These are phyloP conservation scores for Didymella exigua DNA, from an alignment of 2,329 filamentous ascomycete species.

Conservation along the genomic window DNA sequence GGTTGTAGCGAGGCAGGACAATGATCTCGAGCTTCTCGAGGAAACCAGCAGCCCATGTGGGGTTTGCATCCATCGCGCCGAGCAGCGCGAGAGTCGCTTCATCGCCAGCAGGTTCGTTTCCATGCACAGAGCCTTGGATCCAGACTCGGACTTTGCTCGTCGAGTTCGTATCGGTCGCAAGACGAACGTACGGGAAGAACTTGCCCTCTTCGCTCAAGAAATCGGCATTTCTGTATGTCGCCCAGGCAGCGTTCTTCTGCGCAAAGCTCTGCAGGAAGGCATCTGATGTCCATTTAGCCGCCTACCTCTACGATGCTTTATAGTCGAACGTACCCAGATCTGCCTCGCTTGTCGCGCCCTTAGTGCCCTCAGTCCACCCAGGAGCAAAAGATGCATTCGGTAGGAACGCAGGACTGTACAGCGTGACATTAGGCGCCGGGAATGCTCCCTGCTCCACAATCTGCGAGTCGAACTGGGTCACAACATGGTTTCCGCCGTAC, in stretches of 20 bases:
- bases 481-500: slow-evolving; percentile 43
- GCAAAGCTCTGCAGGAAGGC: slow-evolving; percentile 37
- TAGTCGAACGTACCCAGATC: slow-evolving; percentile 24
- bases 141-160: slow-evolving; percentile 44
- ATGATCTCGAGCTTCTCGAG: slow-evolving; percentile 44
- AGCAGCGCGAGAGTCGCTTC: slow-evolving; percentile 45
- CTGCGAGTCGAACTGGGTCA: slow-evolving; percentile 35
- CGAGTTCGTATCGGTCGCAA: slow-evolving; percentile 26
- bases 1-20: slow-evolving; percentile 45
- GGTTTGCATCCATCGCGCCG: slow-evolving; percentile 43
- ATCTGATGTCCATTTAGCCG: slow-evolving; percentile 22
- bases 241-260: slow-evolving; percentile 41
- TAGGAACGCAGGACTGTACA: slow-evolving; percentile 42
- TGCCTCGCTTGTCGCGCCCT: slow-evolving; percentile 40
- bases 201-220: slow-evolving; percentile 45
- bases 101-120: slow-evolving; percentile 48
- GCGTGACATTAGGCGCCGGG: slow-evolving; percentile 37
- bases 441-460: slow-evolving; percentile 44
- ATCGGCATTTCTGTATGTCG: slow-evolving; percentile 32
- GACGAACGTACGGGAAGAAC: slow-evolving; percentile 40
- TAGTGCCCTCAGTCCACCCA: slow-evolving; percentile 38
- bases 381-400: slow-evolving; percentile 34
- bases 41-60: slow-evolving; percentile 38
- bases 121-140: slow-evolving; percentile 47
- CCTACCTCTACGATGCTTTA: neutral